Base-by-base conservation (phyloP, 2,329 filamentous ascomycete species). In the Sclerotinia sclerotiorum region DNA sequence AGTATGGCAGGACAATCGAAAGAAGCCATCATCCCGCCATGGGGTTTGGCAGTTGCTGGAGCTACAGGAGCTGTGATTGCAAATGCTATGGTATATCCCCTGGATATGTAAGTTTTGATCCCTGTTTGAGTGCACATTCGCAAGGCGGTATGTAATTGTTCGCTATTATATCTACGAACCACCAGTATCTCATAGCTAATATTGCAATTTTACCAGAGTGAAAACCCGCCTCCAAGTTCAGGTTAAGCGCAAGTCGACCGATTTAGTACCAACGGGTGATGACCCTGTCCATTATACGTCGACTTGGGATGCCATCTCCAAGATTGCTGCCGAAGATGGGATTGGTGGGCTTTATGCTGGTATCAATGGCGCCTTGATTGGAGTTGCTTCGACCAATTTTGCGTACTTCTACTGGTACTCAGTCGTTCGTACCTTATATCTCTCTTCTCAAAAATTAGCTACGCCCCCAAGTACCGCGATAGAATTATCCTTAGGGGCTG, bases 401-500 rank as follows among this genome's bases (percentile, higher is more conserved):
- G 95, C 95, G 76, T 99, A 99, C 82, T 99, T 99, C 79, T 99
- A 99, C 82, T 98, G 94, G 94, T 98, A 98, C 79, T 94, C 93
- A 6, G 82, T 95, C 39, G 92, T 97, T 44, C 88, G 95, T 71
- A 88, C 88, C 21, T 80, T 97, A 27, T 98, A 98, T 79, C 80
- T 92, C 73, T 84, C 83, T 46, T 84, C 83, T 32, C 81, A 81
- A 73, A 86, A 85, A 73, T 82, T 86, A 52, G 79, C 84, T 70
- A 86, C 85, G 73, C 77, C 89, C 35, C 92, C 93, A 2, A 89
- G 91, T 27, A 98, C 94, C 0, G 86, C 90, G 5, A 84, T 90
- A 56, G 95, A 99, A 80, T 84, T 99, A 68, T 85, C 88, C 1
- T 84, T 99, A 15, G 95, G 95, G 57, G 95, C 95, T 15, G 81